Evolutionary conservation across 2,329 filamentous ascomycete genomes (phyloP), one percentile per base, ranked within the genome.

Genomic region (Fusarium clavum): DNA sequence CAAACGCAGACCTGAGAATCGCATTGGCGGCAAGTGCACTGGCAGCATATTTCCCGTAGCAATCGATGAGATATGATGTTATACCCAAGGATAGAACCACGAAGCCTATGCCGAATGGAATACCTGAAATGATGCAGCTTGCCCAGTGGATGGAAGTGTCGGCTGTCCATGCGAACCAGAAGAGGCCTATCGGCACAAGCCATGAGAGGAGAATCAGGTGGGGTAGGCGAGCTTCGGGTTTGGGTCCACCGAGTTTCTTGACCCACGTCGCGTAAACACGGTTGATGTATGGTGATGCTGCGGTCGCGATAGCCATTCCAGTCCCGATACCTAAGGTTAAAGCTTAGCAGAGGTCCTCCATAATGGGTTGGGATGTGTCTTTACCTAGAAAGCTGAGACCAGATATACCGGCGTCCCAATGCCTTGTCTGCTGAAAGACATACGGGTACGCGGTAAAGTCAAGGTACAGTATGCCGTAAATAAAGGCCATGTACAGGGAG

Each of bases 111-210:
- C 89, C 87, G 61, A 89, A 79, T 32, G 81, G 80, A 2, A 79
- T 75, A 5, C 79, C 75, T 3, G 68, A 74, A 0, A 76, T 51
- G 9, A 77, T 72, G 18, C 77, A 77, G 77, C 87, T 84, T 46
- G 84, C 81, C 81, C 83, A 89, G 73, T 87, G 85, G 11, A 89
- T 79, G 6, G 72, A 77, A 0, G 83, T 81, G 25, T 76, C 80
- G 64, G 85, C 86, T 0, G 86, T 88, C 86, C 87, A 89, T 1
- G 86, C 86, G 64, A 88, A 88, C 83, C 83, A 86, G 80, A 89
- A 88, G 6, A 88, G 77, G 2, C 86, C 59, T 14, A 67, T 20
- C 6, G 59, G 53, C 3, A 57, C 38, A 0, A 48, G 41, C 7
- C 48, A 46, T 3, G 47, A 53, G 5, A 59, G 32, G 1, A 38